Percentiles rank a stretch among this genome's conserved stretches.
phyloP scores from a whole-genome alignment of 208 protist genomes.

The Trypanosoma mega region DNA sequence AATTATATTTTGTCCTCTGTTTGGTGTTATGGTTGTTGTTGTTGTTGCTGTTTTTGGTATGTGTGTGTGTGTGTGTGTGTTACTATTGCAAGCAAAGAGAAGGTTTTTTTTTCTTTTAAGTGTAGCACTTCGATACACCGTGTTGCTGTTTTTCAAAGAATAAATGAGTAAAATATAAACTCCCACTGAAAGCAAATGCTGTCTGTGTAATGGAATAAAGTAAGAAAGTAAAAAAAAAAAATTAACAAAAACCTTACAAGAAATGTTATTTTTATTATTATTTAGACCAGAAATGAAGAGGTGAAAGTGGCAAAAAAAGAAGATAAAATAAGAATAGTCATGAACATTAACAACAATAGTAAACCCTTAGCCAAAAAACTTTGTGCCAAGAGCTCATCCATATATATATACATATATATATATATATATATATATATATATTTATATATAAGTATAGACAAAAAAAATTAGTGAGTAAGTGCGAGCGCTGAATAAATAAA shows the following conservation, averaged over 20 bases:
- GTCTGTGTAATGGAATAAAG: too few relatives aligned
- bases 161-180: too few relatives aligned
- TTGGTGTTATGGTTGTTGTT: background rate
- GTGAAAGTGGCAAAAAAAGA: background rate
- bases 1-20: background rate
- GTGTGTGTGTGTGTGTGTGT: conserved; percentile 1
- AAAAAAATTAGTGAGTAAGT: background rate
- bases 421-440: conserved; percentile 12
- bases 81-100: too few relatives aligned
- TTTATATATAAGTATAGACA: background rate
- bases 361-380: too few relatives aligned
- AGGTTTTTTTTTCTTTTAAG: conserved; percentile 1
- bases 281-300: background rate
- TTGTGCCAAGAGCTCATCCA: too few relatives aligned
- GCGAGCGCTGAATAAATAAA: too few relatives aligned
- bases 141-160: conserved; percentile 22
- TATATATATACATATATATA: conserved; percentile 4
- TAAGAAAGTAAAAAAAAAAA: too few relatives aligned
- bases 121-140: background rate
- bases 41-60: conserved; percentile 13
- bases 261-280: background rate
- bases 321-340: conserved; percentile 11
- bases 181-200: too few relatives aligned
- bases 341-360: too few relatives aligned
- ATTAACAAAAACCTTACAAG: too few relatives aligned